Evolutionary conservation across 2,329 filamentous ascomycete genomes (phyloP).

Genomic region (Mycosphaerella arachidis): DNA sequence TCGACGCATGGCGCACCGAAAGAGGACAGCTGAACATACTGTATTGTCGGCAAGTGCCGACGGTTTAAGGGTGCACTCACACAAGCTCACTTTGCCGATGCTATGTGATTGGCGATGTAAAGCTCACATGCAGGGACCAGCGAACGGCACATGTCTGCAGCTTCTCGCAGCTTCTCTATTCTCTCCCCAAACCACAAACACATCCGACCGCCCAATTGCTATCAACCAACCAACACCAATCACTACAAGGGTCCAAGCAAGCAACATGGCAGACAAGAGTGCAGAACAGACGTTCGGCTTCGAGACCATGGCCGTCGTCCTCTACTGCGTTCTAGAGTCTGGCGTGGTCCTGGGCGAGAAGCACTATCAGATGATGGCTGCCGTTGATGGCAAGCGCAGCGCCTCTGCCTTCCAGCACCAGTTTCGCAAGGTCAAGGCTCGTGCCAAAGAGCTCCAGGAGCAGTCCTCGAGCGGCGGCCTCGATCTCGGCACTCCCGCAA

Average conservation of each 20-base stretch:
- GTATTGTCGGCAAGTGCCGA: neutral
- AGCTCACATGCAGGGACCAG: neutral
- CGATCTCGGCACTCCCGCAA: neutral
- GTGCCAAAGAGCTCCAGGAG: slow-evolving; percentile 24
- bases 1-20: neutral
- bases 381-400: slow-evolving; percentile 21
- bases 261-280: slow-evolving; percentile 5
- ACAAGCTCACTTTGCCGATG: slow-evolving; percentile 5
- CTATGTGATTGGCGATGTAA: slow-evolving; percentile 1
- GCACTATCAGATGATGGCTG: slow-evolving; percentile 30
- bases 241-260: neutral
- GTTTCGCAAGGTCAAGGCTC: slow-evolving; percentile 28
- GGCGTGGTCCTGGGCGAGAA: slow-evolving; percentile 19
- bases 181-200: neutral
- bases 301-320: slow-evolving; percentile 12
- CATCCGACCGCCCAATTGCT: neutral
- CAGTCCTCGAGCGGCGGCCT: neutral
- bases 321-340: slow-evolving; percentile 9
- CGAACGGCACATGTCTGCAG: neutral
- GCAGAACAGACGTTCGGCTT: slow-evolving; percentile 11
- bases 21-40: neutral
- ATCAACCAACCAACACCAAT: neutral
- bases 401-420: slow-evolving; percentile 23
- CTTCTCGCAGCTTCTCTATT: neutral
- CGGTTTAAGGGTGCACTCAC: neutral